These are phyloP conservation scores for Cordyceps sp. DNA, from an alignment of 2,329 filamentous ascomycete genomes.

Conservation along the genomic window DNA sequence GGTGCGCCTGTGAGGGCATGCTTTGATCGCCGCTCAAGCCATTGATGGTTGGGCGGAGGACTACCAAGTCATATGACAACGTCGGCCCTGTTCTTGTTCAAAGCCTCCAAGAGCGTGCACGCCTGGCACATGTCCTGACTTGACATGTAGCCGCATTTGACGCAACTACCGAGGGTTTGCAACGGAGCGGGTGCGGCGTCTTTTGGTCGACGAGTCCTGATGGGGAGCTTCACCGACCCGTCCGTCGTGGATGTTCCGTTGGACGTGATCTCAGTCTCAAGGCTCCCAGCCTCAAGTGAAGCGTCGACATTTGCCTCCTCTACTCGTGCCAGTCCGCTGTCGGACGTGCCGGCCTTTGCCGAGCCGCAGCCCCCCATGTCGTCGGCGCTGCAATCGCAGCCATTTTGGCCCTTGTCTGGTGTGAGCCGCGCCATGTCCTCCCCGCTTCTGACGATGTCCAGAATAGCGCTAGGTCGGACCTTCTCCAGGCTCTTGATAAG, in stretches of 20 bases:
- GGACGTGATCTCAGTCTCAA: slow-evolving; percentile 17
- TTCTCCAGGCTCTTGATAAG: slow-evolving; percentile 92
- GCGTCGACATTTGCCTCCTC: no score
- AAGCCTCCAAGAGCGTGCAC: slow-evolving; percentile 70
- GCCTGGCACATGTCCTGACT: slow-evolving; percentile 91
- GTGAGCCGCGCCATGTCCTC: slow-evolving; percentile 85
- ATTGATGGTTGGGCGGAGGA: not conserved
- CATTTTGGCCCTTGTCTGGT: slow-evolving; percentile 18
- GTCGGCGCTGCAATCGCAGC: slow-evolving; percentile 19
- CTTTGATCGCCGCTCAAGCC: not conserved
- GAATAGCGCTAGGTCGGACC: slow-evolving; percentile 80
- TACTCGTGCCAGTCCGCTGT: slow-evolving; percentile 68
- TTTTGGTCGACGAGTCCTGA: slow-evolving; percentile 13
- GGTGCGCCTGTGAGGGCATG: no score
- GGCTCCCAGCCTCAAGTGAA: no score
- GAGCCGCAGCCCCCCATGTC: slow-evolving; percentile 53
- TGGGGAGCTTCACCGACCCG: slow-evolving; percentile 16
- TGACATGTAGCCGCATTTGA: slow-evolving; percentile 85
- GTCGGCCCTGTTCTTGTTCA: slow-evolving; percentile 64
- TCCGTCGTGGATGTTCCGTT: slow-evolving; percentile 7
- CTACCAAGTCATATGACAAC: slow-evolving; percentile 31
- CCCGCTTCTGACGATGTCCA: slow-evolving; percentile 87
- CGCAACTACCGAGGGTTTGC: slow-evolving; percentile 69
- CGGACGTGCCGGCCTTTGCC: slow-evolving; percentile 44
- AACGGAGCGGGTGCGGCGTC: slow-evolving; percentile 23